Conservation (phyloP, 768 basidiomycete genomes). For the Auriscalpium vulgare region DNA sequence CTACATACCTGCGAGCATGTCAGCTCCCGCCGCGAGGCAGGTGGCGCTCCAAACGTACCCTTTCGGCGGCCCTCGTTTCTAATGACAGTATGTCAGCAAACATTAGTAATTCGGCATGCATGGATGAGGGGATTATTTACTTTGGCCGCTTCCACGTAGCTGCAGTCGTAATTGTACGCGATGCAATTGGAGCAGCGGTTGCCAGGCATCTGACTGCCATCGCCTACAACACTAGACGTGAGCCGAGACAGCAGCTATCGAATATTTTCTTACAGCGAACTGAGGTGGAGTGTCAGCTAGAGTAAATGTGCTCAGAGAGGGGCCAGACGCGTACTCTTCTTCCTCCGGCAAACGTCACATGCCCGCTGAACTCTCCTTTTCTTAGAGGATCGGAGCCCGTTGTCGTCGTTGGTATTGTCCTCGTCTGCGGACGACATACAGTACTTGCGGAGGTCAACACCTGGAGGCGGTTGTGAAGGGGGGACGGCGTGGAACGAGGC, state of each 20-base stretch:
- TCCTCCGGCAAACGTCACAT: slow-evolving; percentile 76
- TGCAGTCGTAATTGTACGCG: slow-evolving; percentile 51
- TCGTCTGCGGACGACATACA: slow-evolving; percentile 63
- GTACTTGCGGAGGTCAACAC: too few relatives aligned
- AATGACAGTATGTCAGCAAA: neutral
- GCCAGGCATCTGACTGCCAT: slow-evolving; percentile 60
- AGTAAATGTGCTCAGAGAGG: slow-evolving; percentile 4
- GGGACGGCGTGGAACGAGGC: neutral
- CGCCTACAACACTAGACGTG: slow-evolving; percentile 32
- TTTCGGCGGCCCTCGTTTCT: slow-evolving; percentile 56
- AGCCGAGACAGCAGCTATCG: neutral
- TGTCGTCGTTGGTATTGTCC: slow-evolving; percentile 38
- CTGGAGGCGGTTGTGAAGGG: neutral
- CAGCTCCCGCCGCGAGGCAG: neutral
- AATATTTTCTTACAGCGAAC: slow-evolving; percentile 51
- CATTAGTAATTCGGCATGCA: neutral
- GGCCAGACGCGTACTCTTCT: slow-evolving; percentile 53
- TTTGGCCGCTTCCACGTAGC: slow-evolving; percentile 63
- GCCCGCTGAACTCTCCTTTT: slow-evolving; percentile 70
- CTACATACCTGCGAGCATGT: slow-evolving; percentile 23
- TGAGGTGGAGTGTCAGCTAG: slow-evolving; percentile 14
- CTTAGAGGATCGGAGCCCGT: slow-evolving; percentile 36
- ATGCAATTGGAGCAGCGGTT: slow-evolving; percentile 60
- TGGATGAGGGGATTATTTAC: slow-evolving; percentile 24
- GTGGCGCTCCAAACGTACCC: slow-evolving; percentile 31